Evolutionary conservation across 2,329 filamentous ascomycete genomes (phyloP).

Genomic region (Colletotrichum viniferum): DNA sequence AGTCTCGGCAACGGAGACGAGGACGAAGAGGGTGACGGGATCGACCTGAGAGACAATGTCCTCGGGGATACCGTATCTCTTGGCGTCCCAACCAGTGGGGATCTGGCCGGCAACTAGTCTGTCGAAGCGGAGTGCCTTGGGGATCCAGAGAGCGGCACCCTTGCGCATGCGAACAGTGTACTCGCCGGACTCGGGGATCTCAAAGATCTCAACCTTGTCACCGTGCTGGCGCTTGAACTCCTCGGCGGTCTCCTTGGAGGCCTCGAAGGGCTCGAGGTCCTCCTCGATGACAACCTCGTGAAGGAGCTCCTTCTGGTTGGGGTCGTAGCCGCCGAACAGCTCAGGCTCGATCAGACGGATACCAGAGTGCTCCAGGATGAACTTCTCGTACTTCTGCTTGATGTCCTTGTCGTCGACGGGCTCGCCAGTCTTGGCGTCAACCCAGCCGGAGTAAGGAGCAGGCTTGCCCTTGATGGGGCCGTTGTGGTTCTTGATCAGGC

Average conservation of each 20-base stretch:
- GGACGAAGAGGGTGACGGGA: conserved; percentile 91
- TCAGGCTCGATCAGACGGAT: conserved; percentile 98
- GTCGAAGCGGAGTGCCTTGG: conserved; percentile 96
- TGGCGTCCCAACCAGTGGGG: conserved; percentile 95
- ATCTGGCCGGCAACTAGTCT: conserved; percentile 97
- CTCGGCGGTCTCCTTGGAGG: conserved; percentile 94
- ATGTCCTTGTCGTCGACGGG: conserved; percentile 98
- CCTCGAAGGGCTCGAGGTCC: conserved; percentile 95
- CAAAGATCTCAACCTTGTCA: conserved; percentile 97
- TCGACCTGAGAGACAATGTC: conserved; percentile 98
- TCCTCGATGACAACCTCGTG: conserved; percentile 98
- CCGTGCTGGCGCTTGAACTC: conserved; percentile 98
- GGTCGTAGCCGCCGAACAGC: conserved; percentile 95
- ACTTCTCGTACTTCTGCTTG: conserved; percentile 96
- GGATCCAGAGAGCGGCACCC: conserved; percentile 92
- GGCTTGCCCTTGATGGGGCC: conserved; percentile 89
- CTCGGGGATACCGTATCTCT: conserved; percentile 93
- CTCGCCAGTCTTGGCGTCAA: conserved; percentile 91
- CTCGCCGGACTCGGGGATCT: conserved; percentile 91
- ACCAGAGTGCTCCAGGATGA: conserved; percentile 94
- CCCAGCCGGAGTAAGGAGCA: conserved; percentile 88
- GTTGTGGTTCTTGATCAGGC: conserved; percentile 98
- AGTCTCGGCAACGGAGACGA: conserved; percentile 91
- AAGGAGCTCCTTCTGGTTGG: conserved; percentile 97
- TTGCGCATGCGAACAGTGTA: conserved; percentile 95